Conservation (phyloP, 208 protist species). For the Leishmania arabica region DNA sequence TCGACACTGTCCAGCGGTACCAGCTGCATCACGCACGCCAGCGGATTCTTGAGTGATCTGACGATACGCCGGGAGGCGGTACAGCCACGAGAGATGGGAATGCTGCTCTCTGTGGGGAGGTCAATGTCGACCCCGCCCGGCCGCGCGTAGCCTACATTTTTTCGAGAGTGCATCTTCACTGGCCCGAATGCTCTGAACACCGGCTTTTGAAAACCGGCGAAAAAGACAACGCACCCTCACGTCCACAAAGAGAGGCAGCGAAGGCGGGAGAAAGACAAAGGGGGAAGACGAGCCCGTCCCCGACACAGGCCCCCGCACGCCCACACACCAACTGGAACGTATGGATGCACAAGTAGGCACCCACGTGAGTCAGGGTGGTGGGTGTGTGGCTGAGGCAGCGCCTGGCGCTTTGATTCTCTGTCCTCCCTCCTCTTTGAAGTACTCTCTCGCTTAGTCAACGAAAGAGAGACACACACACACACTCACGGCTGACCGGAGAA, state of each 20-base stretch:
- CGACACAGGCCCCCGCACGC: background rate
- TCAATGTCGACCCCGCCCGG: conserved; percentile 9
- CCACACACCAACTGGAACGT: background rate
- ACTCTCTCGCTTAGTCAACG: background rate
- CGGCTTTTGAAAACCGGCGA: background rate
- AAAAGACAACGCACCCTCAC: background rate
- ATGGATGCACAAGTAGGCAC: background rate
- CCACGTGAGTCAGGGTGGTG: background rate
- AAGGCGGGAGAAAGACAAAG: conserved; percentile 3
- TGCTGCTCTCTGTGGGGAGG: conserved; percentile 3
- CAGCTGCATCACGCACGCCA: conserved; percentile 53
- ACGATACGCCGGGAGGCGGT: conserved; percentile 59
- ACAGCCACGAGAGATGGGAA: conserved; percentile 14
- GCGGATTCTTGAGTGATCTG: conserved; percentile 43
- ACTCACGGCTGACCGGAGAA: background rate
- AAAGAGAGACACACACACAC: background rate
- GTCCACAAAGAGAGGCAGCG: background rate
- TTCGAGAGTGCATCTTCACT: conserved; percentile 7
- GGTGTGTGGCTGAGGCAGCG: background rate
- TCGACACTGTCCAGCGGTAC: conserved; percentile 57
- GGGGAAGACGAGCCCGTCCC: background rate
- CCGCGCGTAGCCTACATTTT: conserved; percentile 1
- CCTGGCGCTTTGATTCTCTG: background rate
- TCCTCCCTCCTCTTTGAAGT: background rate
- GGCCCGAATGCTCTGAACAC: background rate